These are phyloP conservation scores for Phycomyces blakesleeanus DNA, from an alignment of 192 early-diverging fungal genomes.

Conservation along the genomic window DNA sequence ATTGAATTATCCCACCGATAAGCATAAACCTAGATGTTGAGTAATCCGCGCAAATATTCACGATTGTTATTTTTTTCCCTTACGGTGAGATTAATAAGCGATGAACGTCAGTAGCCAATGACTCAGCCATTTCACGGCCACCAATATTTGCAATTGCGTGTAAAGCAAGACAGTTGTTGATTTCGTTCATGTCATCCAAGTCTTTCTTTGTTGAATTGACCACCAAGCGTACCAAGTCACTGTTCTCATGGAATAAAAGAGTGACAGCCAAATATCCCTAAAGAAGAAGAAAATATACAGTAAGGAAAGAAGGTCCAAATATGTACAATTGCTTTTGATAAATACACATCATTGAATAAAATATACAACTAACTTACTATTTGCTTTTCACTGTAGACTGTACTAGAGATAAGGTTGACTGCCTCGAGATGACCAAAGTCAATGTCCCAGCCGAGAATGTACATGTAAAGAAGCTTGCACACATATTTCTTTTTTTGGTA, in stretches of 20 bases:
- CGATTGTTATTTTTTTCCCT: no score
- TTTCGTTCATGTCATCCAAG: slow-evolving; percentile 80
- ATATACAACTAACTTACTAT: slow-evolving; percentile 63
- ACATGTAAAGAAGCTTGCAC: slow-evolving; percentile 99
- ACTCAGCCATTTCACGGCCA: slow-evolving; percentile 87
- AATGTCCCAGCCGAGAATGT: slow-evolving; percentile 96
- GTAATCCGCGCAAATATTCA: no score
- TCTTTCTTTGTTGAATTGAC: slow-evolving; percentile 88
- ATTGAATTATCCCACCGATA: neutral
- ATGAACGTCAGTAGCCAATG: slow-evolving; percentile 78
- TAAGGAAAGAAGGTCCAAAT: no score
- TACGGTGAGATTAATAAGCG: slow-evolving; percentile 79
- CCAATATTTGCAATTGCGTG: slow-evolving; percentile 97
- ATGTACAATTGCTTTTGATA: no score
- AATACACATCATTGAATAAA: neutral
- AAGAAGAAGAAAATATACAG: no score
- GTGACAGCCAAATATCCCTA: slow-evolving; percentile 97
- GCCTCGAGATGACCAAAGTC: slow-evolving; percentile 98
- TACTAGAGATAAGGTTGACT: slow-evolving; percentile 83
- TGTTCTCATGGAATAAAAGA: slow-evolving; percentile 84
- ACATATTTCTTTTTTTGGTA: slow-evolving; percentile 99
- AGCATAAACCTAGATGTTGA: slow-evolving; percentile 15
- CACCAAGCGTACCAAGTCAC: slow-evolving; percentile 78
- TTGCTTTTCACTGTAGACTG: slow-evolving; percentile 97
- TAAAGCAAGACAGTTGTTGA: slow-evolving; percentile 86